phyloP scores from a whole-genome alignment of 176 grass and related monocot genomes.

The Aegilops bicornis region DNA sequence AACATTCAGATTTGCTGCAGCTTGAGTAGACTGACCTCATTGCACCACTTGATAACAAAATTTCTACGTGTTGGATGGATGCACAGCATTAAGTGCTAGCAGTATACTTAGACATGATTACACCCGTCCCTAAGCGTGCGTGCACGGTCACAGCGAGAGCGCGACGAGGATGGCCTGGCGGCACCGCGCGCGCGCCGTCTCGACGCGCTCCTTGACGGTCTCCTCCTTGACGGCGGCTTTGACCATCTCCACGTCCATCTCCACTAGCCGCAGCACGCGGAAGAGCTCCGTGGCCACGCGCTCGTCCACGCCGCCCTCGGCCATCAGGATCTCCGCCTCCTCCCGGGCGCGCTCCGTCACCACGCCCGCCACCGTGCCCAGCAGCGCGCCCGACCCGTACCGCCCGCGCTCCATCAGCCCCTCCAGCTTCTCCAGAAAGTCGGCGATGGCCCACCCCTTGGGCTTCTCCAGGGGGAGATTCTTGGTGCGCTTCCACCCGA shows the following conservation, averaged over 20 bases:
- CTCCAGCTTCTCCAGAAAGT: conserved; percentile 83
- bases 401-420: conserved; percentile 61
- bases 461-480: conserved; percentile 69
- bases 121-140: background rate
- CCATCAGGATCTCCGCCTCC: conserved; percentile 66
- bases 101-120: background rate
- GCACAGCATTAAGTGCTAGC: background rate
- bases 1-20: background rate
- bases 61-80: background rate
- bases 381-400: conserved; percentile 53
- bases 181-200: conserved; percentile 66
- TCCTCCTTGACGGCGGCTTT: conserved; percentile 93
- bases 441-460: conserved; percentile 73
- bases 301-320: conserved; percentile 71
- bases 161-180: conserved; percentile 93
- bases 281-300: conserved; percentile 65
- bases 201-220: conserved; percentile 71
- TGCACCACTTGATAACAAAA: background rate
- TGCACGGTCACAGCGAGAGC: conserved; percentile 56
- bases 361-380: conserved; percentile 61
- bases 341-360: conserved; percentile 74
- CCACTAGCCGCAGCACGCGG: conserved; percentile 70
- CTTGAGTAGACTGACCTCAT: too few relatives aligned
- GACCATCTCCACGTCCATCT: conserved; percentile 93
- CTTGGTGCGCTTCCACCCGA: conserved; percentile 91